Evolutionary conservation across 2,329 filamentous ascomycete species (phyloP), one percentile per base, ranked within the genome.

Genomic region (Trichophyton simii): DNA sequence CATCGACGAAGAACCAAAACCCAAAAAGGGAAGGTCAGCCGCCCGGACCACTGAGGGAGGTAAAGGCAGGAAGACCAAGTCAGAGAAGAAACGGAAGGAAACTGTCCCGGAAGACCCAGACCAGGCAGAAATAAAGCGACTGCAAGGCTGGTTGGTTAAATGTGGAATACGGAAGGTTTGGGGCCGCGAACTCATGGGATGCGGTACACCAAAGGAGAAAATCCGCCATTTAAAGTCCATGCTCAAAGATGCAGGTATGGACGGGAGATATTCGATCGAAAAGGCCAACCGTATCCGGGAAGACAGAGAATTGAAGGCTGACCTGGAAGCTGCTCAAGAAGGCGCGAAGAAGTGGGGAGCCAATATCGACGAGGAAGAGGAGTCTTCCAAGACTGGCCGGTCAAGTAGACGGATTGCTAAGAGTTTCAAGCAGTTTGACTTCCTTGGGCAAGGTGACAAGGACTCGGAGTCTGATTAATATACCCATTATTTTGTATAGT

Each of bases 81-180:
- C 69, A 15, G 65, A 72, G 1, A 64, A 69, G 60, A 75, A 77
- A 67, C 60, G 71, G 15, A 80, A 79, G 63, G 20, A 73, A 18
- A 79, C 79, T 62, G 68, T 76, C n/a, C 69, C 78, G 7, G 66
- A 76, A 1, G 78, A 85, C 18, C 83, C 87, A 0, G 82, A 91
- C 63, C 84, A 89, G 63, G 85, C 83, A 2, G 88, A 95, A 72
- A 87, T 96, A 71, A 97, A 96, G 73, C 87, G 86, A 57, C 79
- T 97, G 2, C 92, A 97, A 75, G 83, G 85, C 7, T 90, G 92
- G 73, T 82, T 99, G 5, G 76, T 87, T 54, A 96, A 96, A 74
- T 99, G 92, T 69, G 92, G 92, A 34, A 84, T 96, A 61, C 87
- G 90, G 60, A 97, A 96, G 72, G 83, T 96, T 64, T 99, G 94